These are phyloP conservation scores for Zasmidium angulare DNA, from an alignment of 2,329 filamentous ascomycete species.

Conservation along the genomic window DNA sequence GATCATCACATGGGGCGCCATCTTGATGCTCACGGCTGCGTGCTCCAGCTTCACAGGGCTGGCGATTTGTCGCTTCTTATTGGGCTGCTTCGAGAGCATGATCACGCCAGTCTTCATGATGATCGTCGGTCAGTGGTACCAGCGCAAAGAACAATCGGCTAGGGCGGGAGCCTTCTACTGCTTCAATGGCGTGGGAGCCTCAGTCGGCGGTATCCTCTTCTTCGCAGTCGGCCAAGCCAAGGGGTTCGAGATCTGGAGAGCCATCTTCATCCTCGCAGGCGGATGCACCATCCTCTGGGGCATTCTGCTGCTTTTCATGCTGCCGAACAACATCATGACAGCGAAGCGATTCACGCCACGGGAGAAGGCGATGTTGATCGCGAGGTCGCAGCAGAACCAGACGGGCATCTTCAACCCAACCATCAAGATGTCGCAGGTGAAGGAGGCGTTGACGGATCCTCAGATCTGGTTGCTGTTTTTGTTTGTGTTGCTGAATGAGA, in stretches of 20 bases:
- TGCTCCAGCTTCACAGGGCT: slow-evolving; percentile 61
- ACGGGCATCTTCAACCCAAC: slow-evolving; percentile 47
- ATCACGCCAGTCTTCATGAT: slow-evolving; percentile 48
- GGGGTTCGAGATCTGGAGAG: slow-evolving; percentile 42
- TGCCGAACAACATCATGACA: slow-evolving; percentile 69
- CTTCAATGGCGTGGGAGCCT: slow-evolving; percentile 74
- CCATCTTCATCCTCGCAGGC: slow-evolving; percentile 67
- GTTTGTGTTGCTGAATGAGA: slow-evolving; percentile 52
- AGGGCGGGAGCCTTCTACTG: slow-evolving; percentile 55
- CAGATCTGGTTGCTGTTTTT: slow-evolving; percentile 48
- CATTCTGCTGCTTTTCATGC: slow-evolving; percentile 59
- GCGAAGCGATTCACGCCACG: slow-evolving; percentile 67
- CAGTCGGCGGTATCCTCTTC: slow-evolving; percentile 68
- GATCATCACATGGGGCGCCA: slow-evolving; percentile 63
- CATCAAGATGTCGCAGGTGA: slow-evolving; percentile 55
- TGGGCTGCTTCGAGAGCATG: slow-evolving; percentile 69
- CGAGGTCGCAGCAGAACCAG: slow-evolving; percentile 45
- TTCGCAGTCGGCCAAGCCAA: slow-evolving; percentile 45
- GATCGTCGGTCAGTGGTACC: slow-evolving; percentile 63
- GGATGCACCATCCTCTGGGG: slow-evolving; percentile 63
- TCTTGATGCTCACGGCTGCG: slow-evolving; percentile 61
- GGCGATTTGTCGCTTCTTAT: slow-evolving; percentile 60
- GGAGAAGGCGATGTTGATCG: slow-evolving; percentile 48
- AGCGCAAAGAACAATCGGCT: slow-evolving; percentile 54
- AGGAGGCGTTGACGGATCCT: slow-evolving; percentile 62